These are phyloP conservation scores for Pelargonium fulgidum DNA, from an alignment of 441 rosid species.

Conservation along the genomic window DNA sequence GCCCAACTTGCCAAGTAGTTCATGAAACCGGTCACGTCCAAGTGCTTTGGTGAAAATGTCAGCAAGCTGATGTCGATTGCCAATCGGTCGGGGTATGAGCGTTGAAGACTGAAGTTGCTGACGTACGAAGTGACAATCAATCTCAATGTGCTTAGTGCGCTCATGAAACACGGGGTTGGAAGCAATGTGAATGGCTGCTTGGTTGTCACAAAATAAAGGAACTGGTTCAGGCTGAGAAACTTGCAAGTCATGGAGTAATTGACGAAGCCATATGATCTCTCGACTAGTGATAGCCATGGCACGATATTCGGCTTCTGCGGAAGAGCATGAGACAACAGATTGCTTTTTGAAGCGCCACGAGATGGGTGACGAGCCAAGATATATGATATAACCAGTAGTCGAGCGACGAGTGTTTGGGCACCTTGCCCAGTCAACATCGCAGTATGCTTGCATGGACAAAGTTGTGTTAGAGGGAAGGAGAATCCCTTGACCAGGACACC, in stretches of 20 bases:
- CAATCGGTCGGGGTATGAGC: not conserved
- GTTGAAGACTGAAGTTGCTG: not conserved
- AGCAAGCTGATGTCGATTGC: not conserved
- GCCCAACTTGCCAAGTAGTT: not conserved
- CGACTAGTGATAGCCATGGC: not conserved
- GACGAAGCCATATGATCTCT: not conserved
- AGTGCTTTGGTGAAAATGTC: not conserved
- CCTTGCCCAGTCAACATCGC: not conserved
- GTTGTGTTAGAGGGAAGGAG: no score
- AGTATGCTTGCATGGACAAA: no score
- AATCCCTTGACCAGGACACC: no score
- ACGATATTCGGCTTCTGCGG: conserved; percentile 6
- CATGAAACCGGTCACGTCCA: not conserved
- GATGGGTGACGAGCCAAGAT: not conserved
- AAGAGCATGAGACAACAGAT: not conserved
- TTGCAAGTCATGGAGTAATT: not conserved
- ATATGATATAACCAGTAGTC: not conserved
- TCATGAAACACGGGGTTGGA: no score
- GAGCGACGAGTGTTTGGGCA: not conserved
- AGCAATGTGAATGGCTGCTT: no score
- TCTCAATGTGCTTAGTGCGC: no score
- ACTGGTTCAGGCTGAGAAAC: not conserved
- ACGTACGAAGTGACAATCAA: no score
- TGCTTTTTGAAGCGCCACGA: conserved; percentile 6
- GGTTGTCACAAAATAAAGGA: not conserved